Evolutionary conservation across 352 stramenopile genomes (phyloP).

Genomic region (Aphanomyces stellatus): DNA sequence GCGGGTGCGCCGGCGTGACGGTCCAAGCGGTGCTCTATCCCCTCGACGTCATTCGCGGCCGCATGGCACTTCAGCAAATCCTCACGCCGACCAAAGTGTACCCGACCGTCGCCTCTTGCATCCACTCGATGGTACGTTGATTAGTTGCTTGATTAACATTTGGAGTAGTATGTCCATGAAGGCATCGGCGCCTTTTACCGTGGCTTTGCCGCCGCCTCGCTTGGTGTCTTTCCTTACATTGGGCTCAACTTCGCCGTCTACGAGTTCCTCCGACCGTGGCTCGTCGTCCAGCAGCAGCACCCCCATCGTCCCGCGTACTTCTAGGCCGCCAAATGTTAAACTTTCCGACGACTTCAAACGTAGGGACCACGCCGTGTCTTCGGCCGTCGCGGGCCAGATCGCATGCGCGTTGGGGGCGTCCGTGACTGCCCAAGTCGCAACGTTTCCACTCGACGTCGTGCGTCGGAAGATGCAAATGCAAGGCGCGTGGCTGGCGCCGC

Average conservation of each 20-base stretch:
- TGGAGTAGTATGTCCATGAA: constrained; percentile 24
- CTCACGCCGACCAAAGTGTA: constrained; percentile 30
- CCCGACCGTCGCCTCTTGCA: constrained; percentile 42
- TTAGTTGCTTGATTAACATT: not conserved
- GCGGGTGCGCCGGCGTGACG: constrained; percentile 55
- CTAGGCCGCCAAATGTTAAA: constrained; percentile 29
- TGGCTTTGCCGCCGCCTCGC: constrained; percentile 53
- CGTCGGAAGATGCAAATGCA: constrained; percentile 71
- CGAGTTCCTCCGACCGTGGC: constrained; percentile 55
- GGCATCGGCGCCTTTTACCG: constrained; percentile 58
- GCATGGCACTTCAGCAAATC: constrained; percentile 66
- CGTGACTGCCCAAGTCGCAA: constrained; percentile 55
- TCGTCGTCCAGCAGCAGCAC: constrained; percentile 6
- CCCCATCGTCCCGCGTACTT: not conserved
- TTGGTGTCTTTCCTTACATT: constrained; percentile 77
- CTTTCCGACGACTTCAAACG: constrained; percentile 24
- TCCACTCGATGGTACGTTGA: constrained; percentile 20
- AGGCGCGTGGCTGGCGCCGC: constrained; percentile 45
- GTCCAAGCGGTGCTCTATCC: constrained; percentile 67
- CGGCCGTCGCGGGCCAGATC: constrained; percentile 68
- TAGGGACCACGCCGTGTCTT: constrained; percentile 22
- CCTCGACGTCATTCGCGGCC: constrained; percentile 65
- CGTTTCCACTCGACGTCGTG: constrained; percentile 78
- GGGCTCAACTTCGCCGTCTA: constrained; percentile 80
- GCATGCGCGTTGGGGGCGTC: constrained; percentile 61